Evolutionary conservation across 2,329 filamentous ascomycete genomes (phyloP), one percentile per base, ranked within the genome.

Genomic region (Phialophora tarda): DNA sequence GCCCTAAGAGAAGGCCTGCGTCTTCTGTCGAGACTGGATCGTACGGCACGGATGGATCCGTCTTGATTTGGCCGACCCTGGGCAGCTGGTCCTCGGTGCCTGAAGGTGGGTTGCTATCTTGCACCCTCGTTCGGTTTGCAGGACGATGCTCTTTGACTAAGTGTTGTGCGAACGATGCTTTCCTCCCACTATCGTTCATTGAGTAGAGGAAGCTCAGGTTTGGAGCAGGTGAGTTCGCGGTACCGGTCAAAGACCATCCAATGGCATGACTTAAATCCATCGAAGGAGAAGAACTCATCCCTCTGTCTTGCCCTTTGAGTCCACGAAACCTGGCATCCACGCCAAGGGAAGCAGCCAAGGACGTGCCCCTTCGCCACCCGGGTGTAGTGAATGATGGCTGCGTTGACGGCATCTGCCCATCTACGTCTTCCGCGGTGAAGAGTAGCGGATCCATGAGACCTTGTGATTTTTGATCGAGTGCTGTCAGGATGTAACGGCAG

Each of bases 241-340:
- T 94, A 14, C 92, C 92, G 0, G 92, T 92, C n/a, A 96, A 80
- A 7, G 91, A 93, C 90, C 91, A 96, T 1, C 91, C 92, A 65
- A 96, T 91, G 0, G 87, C 83, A 80, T 86, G 83, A 72, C 79
- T 82, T 10, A 82, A 78, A 66, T 83, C 81, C 47, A 82, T 79
- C 69, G 78, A 78, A 1, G 83, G 82, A n/a, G 82, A 84, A 28
- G 77, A 78, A 50, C 67, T 69, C 10, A 70, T 71, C 6, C 47
- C 73, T 3, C 54, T 75, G 76, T 65, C 75, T 76, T 24, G 72
- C 77, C 58, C 58, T 11, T 41, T 55, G 24, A 68, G 59, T 3
- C 48, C 44, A 10, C 55, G 63, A 5, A 68, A 50, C 34, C 65
- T 61, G n/a, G 61, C 59, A 56, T 67, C 64, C 7, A 57, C 64